Percentiles rank a stretch among this genome's conserved stretches.
Evolutionary conservation across 1,139 yeast genomes (phyloP).

Genomic region (Hanseniaspora uvarum): DNA sequence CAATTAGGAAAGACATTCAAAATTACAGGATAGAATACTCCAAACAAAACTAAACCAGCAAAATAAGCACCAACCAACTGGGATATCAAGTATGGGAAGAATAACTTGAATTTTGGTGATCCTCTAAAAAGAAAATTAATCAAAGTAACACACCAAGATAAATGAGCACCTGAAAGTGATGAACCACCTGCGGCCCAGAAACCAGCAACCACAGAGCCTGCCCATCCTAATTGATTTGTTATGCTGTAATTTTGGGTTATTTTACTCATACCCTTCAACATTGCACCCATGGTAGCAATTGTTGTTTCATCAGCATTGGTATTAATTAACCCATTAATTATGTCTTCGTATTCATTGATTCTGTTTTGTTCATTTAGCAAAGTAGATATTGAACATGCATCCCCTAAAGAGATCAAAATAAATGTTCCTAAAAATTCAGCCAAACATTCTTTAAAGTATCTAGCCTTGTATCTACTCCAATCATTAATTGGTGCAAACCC

Average conservation of each 20-base stretch:
- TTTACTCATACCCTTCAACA: neutral
- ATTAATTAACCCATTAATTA: neutral
- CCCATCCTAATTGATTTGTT: slow-evolving; percentile 31
- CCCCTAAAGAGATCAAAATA: slow-evolving; percentile 38
- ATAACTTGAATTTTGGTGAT: slow-evolving; percentile 36
- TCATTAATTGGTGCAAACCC: slow-evolving; percentile 31
- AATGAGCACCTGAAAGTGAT: slow-evolving; percentile 38
- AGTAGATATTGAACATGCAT: slow-evolving; percentile 40
- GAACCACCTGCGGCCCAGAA: slow-evolving; percentile 36
- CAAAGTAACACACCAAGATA: slow-evolving; percentile 38
- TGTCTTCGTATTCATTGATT: neutral
- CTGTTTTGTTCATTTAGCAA: slow-evolving; percentile 1
- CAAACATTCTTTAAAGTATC: slow-evolving; percentile 29
- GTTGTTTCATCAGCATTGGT: neutral
- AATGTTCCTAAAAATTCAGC: slow-evolving; percentile 44
- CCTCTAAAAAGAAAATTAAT: slow-evolving; percentile 36
- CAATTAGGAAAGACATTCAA: slow-evolving; percentile 25
- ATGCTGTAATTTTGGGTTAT: slow-evolving; percentile 13
- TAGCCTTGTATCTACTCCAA: slow-evolving; percentile 30
- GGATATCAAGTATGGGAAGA: slow-evolving; percentile 31
- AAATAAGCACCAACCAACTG: slow-evolving; percentile 37
- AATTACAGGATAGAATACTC: slow-evolving; percentile 30
- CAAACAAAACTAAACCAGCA: slow-evolving; percentile 36
- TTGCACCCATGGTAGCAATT: neutral
- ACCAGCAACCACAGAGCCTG: slow-evolving; percentile 43